Conservation (phyloP, 306 rosid species). For the Quercus ilex region DNA sequence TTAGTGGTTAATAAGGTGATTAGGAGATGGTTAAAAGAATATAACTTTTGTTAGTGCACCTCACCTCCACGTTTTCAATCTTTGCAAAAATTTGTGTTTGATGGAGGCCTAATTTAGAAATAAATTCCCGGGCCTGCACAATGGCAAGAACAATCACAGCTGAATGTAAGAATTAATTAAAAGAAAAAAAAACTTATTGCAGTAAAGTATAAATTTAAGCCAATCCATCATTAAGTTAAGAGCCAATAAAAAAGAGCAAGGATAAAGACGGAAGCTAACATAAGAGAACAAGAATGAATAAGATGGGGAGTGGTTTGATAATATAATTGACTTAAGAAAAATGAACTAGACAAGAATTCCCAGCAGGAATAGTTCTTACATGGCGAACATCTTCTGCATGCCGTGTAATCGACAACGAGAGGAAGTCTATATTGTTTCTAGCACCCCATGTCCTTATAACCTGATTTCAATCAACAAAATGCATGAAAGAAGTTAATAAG, state of each 20-base stretch:
- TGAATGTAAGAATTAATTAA: conserved; percentile 14
- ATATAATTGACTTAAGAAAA: background rate
- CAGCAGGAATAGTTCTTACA: conserved; percentile 37
- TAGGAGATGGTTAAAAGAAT: background rate
- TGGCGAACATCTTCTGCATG: conserved; percentile 87
- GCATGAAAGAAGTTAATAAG: background rate
- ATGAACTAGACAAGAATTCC: conserved; percentile 4
- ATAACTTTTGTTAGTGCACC: conserved; percentile 8
- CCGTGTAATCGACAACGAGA: conserved; percentile 77
- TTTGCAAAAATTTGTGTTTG: conserved; percentile 91
- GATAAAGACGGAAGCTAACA: background rate
- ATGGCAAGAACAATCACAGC: background rate
- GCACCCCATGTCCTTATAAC: conserved; percentile 90
- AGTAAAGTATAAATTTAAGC: background rate
- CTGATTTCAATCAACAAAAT: conserved; percentile 29
- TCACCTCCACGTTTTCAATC: conserved; percentile 87
- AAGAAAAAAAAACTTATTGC: conserved; percentile 2
- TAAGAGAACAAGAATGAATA: background rate
- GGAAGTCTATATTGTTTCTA: conserved; percentile 78
- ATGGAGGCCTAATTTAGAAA: conserved; percentile 64
- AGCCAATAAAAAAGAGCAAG: background rate
- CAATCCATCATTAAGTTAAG: background rate
- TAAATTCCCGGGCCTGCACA: conserved; percentile 82
- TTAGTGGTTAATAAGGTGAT: background rate
- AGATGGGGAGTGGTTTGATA: background rate